A percentile compares a stretch with the other conserved stretches of the same genome.
Evolutionary conservation across 352 stramenopile species (phyloP).

Genomic region (Pythium aristosporum): DNA sequence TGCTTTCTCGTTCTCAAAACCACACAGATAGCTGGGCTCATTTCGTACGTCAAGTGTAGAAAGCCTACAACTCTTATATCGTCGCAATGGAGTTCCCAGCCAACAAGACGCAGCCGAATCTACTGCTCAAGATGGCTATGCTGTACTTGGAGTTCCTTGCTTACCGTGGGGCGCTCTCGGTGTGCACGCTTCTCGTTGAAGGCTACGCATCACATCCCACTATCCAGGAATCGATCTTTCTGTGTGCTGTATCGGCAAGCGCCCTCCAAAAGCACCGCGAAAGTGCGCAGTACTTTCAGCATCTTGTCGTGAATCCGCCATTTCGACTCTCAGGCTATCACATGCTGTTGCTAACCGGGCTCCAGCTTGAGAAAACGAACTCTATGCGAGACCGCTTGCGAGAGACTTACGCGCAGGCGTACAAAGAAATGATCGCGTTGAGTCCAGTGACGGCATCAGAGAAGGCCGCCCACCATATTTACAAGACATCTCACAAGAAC

Average conservation of each 20-base stretch:
- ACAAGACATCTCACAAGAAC: conserved; percentile 67
- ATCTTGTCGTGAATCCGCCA: conserved; percentile 58
- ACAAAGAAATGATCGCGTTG: conserved; percentile 51
- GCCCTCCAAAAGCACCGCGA: conserved; percentile 55
- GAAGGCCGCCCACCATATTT: conserved; percentile 52
- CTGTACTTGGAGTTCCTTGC: conserved; percentile 71
- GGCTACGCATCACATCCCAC: conserved; percentile 39
- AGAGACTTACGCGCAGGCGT: conserved; percentile 54
- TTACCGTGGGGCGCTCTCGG: conserved; percentile 56
- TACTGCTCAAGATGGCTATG: conserved; percentile 56
- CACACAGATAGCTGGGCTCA: no score
- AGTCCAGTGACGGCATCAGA: conserved; percentile 47
- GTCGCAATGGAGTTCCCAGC: conserved; percentile 75
- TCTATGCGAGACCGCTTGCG: conserved; percentile 45
- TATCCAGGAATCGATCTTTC: conserved; percentile 61
- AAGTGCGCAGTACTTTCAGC: conserved; percentile 72
- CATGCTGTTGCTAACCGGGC: conserved; percentile 50
- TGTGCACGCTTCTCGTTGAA: conserved; percentile 71
- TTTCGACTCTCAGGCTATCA: conserved; percentile 53
- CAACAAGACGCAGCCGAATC: conserved; percentile 58
- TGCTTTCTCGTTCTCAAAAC: not conserved
- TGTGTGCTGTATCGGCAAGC: conserved; percentile 55
- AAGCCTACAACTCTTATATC: conserved; percentile 73
- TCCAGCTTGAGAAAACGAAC: conserved; percentile 45
- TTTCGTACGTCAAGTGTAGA: conserved; percentile 25